Evolutionary conservation across 805 yeast genomes (phyloP).

Genomic region (Wickerhamiella domercqiae): DNA sequence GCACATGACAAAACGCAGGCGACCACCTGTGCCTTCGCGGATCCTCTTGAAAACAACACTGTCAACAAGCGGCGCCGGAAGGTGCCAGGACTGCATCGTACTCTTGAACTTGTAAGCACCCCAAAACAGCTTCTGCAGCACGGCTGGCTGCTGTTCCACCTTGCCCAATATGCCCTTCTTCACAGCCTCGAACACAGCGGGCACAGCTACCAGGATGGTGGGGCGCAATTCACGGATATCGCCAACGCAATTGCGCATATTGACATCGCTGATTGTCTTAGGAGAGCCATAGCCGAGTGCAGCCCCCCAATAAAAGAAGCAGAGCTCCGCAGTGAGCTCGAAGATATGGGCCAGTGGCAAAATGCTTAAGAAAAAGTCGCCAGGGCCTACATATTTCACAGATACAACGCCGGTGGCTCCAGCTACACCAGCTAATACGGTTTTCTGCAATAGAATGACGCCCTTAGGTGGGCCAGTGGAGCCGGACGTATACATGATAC

Average conservation of each 20-base stretch:
- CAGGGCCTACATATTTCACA: conserved; percentile 32
- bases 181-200: conserved; percentile 94
- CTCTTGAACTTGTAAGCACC: conserved; percentile 61
- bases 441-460: conserved; percentile 51
- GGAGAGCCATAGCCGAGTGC: conserved; percentile 81
- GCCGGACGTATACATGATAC: conserved; percentile 82
- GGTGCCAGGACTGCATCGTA: conserved; percentile 42
- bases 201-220: conserved; percentile 93
- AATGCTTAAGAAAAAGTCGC: conserved; percentile 71
- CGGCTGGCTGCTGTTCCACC: conserved; percentile 46
- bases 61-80: conserved; percentile 72
- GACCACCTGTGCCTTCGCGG: conserved; percentile 90
- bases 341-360: conserved; percentile 94
- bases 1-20: conserved; percentile 53
- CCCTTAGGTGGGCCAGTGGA: conserved; percentile 80
- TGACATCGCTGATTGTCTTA: conserved; percentile 71
- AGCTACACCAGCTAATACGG: conserved; percentile 69
- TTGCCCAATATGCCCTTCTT: conserved; percentile 81
- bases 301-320: conserved; percentile 78
- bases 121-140: conserved; percentile 79
- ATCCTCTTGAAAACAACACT: conserved; percentile 67
- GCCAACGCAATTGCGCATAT: conserved; percentile 72
- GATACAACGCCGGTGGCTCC: conserved; percentile 60
- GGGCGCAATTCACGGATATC: conserved; percentile 82
- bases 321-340: conserved; percentile 76